These are phyloP conservation scores for Eutypa lata DNA, from an alignment of 2,329 filamentous ascomycete genomes.

Conservation along the genomic window DNA sequence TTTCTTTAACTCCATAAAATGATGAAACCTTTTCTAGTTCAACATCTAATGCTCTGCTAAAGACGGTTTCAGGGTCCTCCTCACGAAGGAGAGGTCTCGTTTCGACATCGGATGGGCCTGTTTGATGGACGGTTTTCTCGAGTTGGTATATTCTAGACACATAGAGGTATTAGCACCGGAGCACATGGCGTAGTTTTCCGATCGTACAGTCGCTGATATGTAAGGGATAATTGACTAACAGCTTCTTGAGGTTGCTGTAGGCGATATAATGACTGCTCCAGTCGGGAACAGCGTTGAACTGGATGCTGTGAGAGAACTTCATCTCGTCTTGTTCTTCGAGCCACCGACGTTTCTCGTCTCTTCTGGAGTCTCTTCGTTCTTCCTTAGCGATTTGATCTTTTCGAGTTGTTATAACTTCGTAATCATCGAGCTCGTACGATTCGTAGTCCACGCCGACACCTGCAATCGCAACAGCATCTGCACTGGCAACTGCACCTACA, in stretches of 20 bases:
- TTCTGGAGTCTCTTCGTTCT: slow-evolving; percentile 39
- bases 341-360: slow-evolving; percentile 63
- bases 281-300: slow-evolving; percentile 99
- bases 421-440: slow-evolving; percentile 39
- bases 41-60: slow-evolving; percentile 75
- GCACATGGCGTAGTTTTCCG: not conserved
- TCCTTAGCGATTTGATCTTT: slow-evolving; percentile 29
- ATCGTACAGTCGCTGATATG: slow-evolving; percentile 1
- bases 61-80: slow-evolving; percentile 76
- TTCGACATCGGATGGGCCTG: slow-evolving; percentile 68
- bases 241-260: slow-evolving; percentile 98
- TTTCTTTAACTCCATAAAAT: slow-evolving; percentile 87
- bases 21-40: slow-evolving; percentile 92
- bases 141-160: slow-evolving; percentile 80
- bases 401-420: slow-evolving; percentile 29
- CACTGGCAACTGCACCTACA: not conserved
- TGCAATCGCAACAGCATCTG: not conserved
- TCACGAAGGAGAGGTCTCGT: slow-evolving; percentile 75
- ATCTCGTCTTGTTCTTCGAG: slow-evolving; percentile 79
- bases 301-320: slow-evolving; percentile 99
- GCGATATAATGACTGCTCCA: slow-evolving; percentile 98
- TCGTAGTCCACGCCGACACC: slow-evolving; percentile 18
- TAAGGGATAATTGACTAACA: slow-evolving; percentile 54
- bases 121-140: slow-evolving; percentile 76
- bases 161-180: slow-evolving; percentile 2